Evolutionary conservation across 2,329 filamentous ascomycete genomes (phyloP).

Genomic region (Aaosphaeria arxii): DNA sequence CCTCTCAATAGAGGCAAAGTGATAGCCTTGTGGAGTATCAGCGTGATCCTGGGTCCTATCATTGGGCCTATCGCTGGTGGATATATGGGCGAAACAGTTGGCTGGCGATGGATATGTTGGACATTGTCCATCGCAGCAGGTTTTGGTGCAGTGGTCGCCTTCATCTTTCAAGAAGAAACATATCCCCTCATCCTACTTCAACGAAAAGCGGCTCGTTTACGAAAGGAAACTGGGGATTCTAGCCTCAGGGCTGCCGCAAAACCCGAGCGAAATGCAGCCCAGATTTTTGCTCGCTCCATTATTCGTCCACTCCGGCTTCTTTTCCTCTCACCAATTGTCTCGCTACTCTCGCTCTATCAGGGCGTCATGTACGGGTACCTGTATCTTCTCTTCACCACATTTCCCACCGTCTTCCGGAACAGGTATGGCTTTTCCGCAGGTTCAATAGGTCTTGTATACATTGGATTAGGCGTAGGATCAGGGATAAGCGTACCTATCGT

Average conservation of each 20-base stretch:
- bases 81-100: constrained; percentile 7
- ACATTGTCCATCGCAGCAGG: constrained; percentile 5
- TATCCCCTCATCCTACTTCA: constrained; percentile 69
- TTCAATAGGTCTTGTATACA: constrained; percentile 15
- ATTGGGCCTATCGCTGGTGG: constrained; percentile 12
- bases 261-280: constrained; percentile 1
- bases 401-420: constrained; percentile 19
- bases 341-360: constrained; percentile 8
- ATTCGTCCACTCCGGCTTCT: constrained; percentile 54
- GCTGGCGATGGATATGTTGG: constrained; percentile 18
- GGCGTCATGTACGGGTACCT: constrained; percentile 34
- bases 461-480: constrained; percentile 15
- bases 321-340: constrained; percentile 41
- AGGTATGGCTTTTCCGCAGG: constrained; percentile 14
- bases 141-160: not conserved
- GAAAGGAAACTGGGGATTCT: constrained; percentile 9
- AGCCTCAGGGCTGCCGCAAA: constrained; percentile 5
- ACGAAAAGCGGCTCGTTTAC: constrained; percentile 6
- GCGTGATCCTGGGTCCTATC: constrained; percentile 11
- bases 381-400: constrained; percentile 27
- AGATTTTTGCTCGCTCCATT: constrained; percentile 23
- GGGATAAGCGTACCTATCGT: constrained; percentile 7
- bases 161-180: constrained; percentile 58
- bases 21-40: constrained; percentile 14
- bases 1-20: constrained; percentile 14